Percentiles rank a stretch among this genome's conserved stretches.
Conservation (phyloP, 75 land plant genomes). For the Sequoiadendron giganteum region DNA sequence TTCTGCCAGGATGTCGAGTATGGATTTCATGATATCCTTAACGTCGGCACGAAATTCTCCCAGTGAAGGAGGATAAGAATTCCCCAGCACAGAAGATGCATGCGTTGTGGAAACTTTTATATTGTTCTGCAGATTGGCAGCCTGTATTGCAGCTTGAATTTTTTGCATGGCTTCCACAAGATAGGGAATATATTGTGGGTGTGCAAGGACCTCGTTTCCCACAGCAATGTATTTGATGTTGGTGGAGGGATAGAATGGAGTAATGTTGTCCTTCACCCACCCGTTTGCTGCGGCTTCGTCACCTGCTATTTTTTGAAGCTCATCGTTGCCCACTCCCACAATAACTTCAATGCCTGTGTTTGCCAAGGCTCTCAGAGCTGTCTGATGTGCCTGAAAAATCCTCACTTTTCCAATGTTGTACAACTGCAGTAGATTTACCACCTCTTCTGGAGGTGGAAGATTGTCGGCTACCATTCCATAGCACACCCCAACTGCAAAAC, state of each 20-base stretch:
- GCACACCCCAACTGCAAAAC: slow-evolving; percentile 26
- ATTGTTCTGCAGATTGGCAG: neutral
- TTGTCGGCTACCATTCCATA: slow-evolving; percentile 31
- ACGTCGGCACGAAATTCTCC: slow-evolving; percentile 6
- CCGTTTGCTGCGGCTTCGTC: neutral
- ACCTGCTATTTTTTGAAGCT: neutral
- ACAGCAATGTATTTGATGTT: slow-evolving; percentile 5
- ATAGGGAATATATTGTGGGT: neutral
- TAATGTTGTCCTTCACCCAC: slow-evolving; percentile 1
- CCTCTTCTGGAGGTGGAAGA: slow-evolving; percentile 26
- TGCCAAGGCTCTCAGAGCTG: slow-evolving; percentile 15
- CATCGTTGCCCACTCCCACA: slow-evolving; percentile 8
- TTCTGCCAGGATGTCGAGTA: slow-evolving; percentile 25
- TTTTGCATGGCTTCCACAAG: slow-evolving; percentile 52
- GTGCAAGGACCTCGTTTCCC: neutral
- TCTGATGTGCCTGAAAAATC: slow-evolving; percentile 24
- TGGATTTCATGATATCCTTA: slow-evolving; percentile 3
- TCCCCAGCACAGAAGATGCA: slow-evolving; percentile 23
- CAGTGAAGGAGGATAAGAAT: slow-evolving; percentile 38
- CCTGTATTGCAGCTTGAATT: slow-evolving; percentile 17
- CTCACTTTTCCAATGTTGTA: slow-evolving; percentile 32
- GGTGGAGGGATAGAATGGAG: neutral
- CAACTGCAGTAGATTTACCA: slow-evolving; percentile 22
- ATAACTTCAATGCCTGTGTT: slow-evolving; percentile 16
- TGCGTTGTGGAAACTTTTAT: slow-evolving; percentile 39